A percentile compares a stretch with the other conserved stretches of the same genome.
These are phyloP conservation scores for Melampsora abietis-canadensis DNA, from an alignment of 1,284 basidiomycete genomes.

Conservation along the genomic window DNA sequence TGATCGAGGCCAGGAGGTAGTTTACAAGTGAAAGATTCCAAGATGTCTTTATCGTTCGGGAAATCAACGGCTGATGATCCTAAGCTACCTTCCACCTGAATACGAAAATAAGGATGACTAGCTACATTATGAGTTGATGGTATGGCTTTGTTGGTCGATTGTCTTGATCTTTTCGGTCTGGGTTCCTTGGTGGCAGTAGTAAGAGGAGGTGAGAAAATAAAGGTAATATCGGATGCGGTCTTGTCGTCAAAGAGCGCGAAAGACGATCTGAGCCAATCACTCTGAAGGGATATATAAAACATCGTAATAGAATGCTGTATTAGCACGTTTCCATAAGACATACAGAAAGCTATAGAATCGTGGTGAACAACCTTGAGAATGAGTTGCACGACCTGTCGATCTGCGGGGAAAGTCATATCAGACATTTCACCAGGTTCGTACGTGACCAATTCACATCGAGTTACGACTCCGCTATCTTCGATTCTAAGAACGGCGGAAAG, in stretches of 20 bases:
- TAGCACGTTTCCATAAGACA: background rate
- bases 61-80: constrained; percentile 30
- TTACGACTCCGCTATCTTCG: constrained; percentile 37
- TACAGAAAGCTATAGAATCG: background rate
- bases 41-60: constrained; percentile 38
- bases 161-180: background rate
- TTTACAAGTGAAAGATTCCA: constrained; percentile 29
- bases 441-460: constrained; percentile 25
- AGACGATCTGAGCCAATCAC: constrained; percentile 35
- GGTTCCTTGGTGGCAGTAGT: background rate
- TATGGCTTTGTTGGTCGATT: background rate
- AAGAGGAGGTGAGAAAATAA: constrained; percentile 29
- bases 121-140: background rate
- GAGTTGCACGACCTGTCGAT: constrained; percentile 25
- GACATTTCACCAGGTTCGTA: constrained; percentile 31
- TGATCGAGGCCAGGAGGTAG: constrained; percentile 29
- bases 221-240: constrained; percentile 19
- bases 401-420: constrained; percentile 14
- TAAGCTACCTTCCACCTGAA: constrained; percentile 28
- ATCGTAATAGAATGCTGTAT: too few species aligned
- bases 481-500: constrained; percentile 9
- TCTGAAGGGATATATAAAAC: background rate
- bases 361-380: constrained; percentile 28
- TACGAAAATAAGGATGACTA: constrained; percentile 18
- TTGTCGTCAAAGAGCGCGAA: constrained; percentile 40